Evolutionary conservation across 768 basidiomycete species (phyloP), one percentile per base, ranked within the genome.

Genomic region (Gloeopeniophorella convolvens): DNA sequence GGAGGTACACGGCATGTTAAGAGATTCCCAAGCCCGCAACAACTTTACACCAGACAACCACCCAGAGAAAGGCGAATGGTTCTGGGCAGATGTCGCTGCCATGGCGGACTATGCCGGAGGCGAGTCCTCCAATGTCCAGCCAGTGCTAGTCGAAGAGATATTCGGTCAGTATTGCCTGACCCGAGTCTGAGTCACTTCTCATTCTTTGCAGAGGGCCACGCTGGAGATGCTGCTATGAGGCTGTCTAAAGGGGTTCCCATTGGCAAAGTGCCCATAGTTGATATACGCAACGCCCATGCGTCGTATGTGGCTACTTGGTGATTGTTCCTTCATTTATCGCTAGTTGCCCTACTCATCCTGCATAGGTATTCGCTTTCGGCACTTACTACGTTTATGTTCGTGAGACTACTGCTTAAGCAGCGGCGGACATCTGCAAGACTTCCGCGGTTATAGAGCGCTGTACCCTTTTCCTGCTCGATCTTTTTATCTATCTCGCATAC

Each of bases 221-320:
- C 82, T 3, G 90, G 87, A 12, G 83, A 92, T 47, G 85, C 80
- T 18, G 65, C 75, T 24, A 65, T 72, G 23, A 71, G 72, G 49
- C 60, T 89, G 15, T 65, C 69, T 5, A 82, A 79, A 51, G 96
- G 93, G 12, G 73, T 85, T 39, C 96, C 96, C 3, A 70, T 98
- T 39, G 96, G 95, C 34, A 80, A 91, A 42, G 66, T 83, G 20
- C 79, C 91, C 3, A 79, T 79, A 2, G 81, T 97, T 21, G 91
- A 97, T 60, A 70, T 99, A 37, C 77, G 96, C 41, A 99, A 99
- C 66, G 80, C 90, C 31, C 96, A 99, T 69, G 74, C 89, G 6
- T 93, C 91, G 10, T 99, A 99, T 68, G 90, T 96, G 4, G 78
- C 87, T 12, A 99, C 94, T 10, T 99, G 96, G 96, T 93, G 63